Percentiles rank a stretch among this genome's conserved stretches.
Conservation (phyloP, 2,329 filamentous ascomycete species). For the Fusarium sp. region DNA sequence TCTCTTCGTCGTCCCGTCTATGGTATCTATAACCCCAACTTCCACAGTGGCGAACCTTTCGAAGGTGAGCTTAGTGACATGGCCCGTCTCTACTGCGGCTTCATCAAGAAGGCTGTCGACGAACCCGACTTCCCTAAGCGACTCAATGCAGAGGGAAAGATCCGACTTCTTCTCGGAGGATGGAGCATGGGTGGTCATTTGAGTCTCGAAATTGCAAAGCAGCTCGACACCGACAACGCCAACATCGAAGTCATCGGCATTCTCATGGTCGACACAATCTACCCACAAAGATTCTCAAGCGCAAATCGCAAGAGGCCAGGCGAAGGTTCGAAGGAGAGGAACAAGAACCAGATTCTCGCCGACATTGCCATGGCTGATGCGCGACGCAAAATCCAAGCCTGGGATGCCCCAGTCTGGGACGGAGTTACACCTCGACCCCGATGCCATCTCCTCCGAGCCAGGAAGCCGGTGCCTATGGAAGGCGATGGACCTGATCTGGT, state of each 20-base stretch:
- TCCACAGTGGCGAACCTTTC: constrained; percentile 62
- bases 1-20: constrained; percentile 63
- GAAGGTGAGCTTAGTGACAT: constrained; percentile 67
- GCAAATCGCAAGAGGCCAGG: constrained; percentile 22
- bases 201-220: constrained; percentile 63
- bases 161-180: constrained; percentile 64
- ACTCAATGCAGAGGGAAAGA: constrained; percentile 47
- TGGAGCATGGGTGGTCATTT: constrained; percentile 69
- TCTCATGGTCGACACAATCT: constrained; percentile 67
- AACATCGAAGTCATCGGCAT: constrained; percentile 62
- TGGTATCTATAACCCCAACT: constrained; percentile 68
- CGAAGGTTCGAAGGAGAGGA: constrained; percentile 47
- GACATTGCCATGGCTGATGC: constrained; percentile 60
- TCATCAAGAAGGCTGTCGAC: constrained; percentile 58
- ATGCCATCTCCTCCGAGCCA: constrained; percentile 61
- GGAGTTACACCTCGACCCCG: constrained; percentile 52
- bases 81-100: constrained; percentile 63
- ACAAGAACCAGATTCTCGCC: constrained; percentile 53
- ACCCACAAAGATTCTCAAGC: constrained; percentile 43
- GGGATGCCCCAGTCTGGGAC: constrained; percentile 58
- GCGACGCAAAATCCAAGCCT: constrained; percentile 56
- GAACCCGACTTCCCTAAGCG: constrained; percentile 48
- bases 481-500: constrained; percentile 52
- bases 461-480: constrained; percentile 54
- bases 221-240: constrained; percentile 56